A percentile compares a stretch with the other conserved stretches of the same genome.
phyloP scores from a whole-genome alignment of 2,329 filamentous ascomycete species.

The Xylaria sp. region DNA sequence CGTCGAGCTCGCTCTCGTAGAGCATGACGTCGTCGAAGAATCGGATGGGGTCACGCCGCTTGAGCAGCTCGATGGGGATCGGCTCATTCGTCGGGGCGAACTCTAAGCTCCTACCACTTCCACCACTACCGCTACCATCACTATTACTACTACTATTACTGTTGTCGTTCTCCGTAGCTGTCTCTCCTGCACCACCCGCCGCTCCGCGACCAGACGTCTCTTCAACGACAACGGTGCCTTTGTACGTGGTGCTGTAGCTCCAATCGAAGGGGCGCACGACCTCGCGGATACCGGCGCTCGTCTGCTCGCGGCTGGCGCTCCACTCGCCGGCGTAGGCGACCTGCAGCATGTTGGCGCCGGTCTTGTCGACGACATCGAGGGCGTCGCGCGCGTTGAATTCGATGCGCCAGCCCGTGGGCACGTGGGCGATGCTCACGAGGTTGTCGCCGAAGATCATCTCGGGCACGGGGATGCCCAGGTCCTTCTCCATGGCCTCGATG shows the following conservation, averaged over 20 bases:
- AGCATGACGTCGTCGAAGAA: conserved; percentile 97
- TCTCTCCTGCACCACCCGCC: background rate
- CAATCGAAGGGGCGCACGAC: conserved; percentile 97
- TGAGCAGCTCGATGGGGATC: conserved; percentile 88
- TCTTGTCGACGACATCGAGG: conserved; percentile 93
- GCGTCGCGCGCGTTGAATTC: conserved; percentile 88
- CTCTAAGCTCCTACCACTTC: background rate
- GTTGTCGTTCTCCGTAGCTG: background rate
- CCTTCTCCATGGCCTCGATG: conserved; percentile 84
- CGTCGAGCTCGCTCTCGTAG: conserved; percentile 97
- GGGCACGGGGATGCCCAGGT: conserved; percentile 85
- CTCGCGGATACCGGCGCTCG: conserved; percentile 88
- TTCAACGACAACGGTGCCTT: conserved; percentile 68
- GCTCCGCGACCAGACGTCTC: background rate
- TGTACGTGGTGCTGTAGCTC: conserved; percentile 93
- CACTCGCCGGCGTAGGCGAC: conserved; percentile 93
- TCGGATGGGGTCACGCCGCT: conserved; percentile 89
- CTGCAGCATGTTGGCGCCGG: conserved; percentile 87
- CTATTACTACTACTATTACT: background rate
- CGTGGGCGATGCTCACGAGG: conserved; percentile 78
- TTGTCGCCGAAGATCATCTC: conserved; percentile 99
- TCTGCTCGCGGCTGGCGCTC: conserved; percentile 75
- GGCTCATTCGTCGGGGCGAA: conserved; percentile 52
- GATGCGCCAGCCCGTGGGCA: conserved; percentile 79
- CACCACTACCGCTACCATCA: background rate